These are phyloP conservation scores for Millerozyma acaciae DNA, from an alignment of 805 yeast species.

Conservation along the genomic window DNA sequence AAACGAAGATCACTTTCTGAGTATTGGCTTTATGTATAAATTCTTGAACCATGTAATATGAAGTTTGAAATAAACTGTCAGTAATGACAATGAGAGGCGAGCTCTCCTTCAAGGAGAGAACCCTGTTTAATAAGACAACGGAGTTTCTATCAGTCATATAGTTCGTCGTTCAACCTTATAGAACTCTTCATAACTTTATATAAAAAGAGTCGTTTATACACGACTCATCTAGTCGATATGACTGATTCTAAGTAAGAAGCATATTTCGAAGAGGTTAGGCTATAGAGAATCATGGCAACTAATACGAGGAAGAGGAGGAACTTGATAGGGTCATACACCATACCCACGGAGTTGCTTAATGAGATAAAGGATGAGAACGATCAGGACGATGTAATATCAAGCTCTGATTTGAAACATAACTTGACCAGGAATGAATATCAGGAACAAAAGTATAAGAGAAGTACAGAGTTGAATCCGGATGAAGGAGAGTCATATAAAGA, in stretches of 20 bases:
- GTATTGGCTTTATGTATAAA: constrained; percentile 41
- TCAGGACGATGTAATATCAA: constrained; percentile 12
- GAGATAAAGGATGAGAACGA: constrained; percentile 22
- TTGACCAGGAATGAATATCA: constrained; percentile 25
- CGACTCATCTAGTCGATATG: constrained; percentile 6
- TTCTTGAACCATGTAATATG: constrained; percentile 54
- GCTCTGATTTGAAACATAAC: constrained; percentile 14
- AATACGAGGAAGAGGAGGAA: constrained; percentile 13
- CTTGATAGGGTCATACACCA: constrained; percentile 28
- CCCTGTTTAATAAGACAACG: constrained; percentile 57
- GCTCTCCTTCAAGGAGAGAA: constrained; percentile 64
- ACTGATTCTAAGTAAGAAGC: no score
- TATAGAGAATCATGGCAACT: no score
- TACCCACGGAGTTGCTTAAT: constrained; percentile 25
- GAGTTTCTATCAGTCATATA: constrained; percentile 35
- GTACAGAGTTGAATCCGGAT: constrained; percentile 22
- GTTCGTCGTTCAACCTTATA: not conserved
- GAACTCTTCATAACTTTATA: not conserved
- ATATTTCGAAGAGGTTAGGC: no score
- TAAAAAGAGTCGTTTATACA: constrained; percentile 2
- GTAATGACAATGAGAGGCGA: constrained; percentile 68
- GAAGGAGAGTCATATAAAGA: constrained; percentile 37
- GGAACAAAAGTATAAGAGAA: constrained; percentile 22
- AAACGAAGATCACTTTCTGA: constrained; percentile 46
- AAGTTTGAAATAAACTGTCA: constrained; percentile 72